Evolutionary conservation across 1,139 yeast genomes (phyloP).

Genomic region (Debaryomyces subglobosus): DNA sequence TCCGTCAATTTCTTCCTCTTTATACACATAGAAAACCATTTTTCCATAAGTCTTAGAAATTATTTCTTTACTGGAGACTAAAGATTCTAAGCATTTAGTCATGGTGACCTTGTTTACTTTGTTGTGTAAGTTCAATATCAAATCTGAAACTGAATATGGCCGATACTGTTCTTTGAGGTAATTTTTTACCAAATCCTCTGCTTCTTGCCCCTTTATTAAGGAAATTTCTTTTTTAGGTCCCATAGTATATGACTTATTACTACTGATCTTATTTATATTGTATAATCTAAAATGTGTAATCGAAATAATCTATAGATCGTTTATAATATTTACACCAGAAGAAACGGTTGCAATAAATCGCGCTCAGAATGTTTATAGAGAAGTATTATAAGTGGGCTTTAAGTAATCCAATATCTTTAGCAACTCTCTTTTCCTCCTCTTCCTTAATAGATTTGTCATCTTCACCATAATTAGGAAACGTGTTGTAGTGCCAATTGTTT

Average conservation of each 20-base stretch:
- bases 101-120: slow-evolving; percentile 30
- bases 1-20: slow-evolving; percentile 17
- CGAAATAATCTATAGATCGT: background rate
- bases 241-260: slow-evolving; percentile 5
- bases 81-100: slow-evolving; percentile 27
- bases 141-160: slow-evolving; percentile 41
- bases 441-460: slow-evolving; percentile 18
- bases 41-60: slow-evolving; percentile 38
- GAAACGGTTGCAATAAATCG: slow-evolving; percentile 7
- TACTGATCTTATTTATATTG: background rate
- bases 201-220: slow-evolving; percentile 11
- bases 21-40: slow-evolving; percentile 34
- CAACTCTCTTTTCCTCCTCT: slow-evolving; percentile 14
- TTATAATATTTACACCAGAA: background rate
- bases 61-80: slow-evolving; percentile 27
- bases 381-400: background rate
- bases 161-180: slow-evolving; percentile 40
- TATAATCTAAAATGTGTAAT: background rate
- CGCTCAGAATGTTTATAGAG: background rate
- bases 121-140: slow-evolving; percentile 39
- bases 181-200: slow-evolving; percentile 15
- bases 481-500: slow-evolving; percentile 25
- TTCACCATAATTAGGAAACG: slow-evolving; percentile 15
- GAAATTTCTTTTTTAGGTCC: slow-evolving; percentile 8
- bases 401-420: background rate